Evolutionary conservation across 257 asterid species (phyloP), one percentile per base, ranked within the genome.

Genomic region (Solanum acaule): DNA sequence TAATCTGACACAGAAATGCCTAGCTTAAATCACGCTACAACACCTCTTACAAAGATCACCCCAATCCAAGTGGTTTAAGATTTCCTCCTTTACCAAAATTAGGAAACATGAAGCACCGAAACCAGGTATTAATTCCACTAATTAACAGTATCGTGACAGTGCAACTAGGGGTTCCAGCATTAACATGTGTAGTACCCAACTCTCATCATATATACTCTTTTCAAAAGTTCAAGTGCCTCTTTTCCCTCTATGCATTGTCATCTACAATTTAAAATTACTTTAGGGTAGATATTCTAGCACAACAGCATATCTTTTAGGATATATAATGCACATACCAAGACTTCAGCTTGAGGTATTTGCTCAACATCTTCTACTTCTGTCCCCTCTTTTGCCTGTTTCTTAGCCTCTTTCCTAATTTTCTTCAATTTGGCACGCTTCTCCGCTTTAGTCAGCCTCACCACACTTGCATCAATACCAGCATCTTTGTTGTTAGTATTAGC

Each of bases 341-440:
- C 98, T 63, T 93, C 95, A 56, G 94, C 98, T 87, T 94, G 99
- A 88, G 99, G 91, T 46, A 91, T 88, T 89, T 92, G 94, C 84
- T 87, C 90, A 91, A 87, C 93, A 88, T 93, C 95, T 89, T 96
- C 93, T 44, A 52, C 78, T 86, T 87, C 84, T 68, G 89, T 79
- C 31, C 33, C 86, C 33, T 89, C 98, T 88, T 94, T 97, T 4
- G 89, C 90, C 91, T 94, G 98, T 89, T 93, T 95, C 93, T 94
- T 97, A 8, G 98, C 98, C 91, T 96, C 99, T 89, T 94, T 97
- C 92, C 96, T 94, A 90, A 81, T 83, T 91, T 94, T 97, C 90
- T 97, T 97, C 29, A 71, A 34, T 91, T 97, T 94, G 37, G 93
- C 95, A 82, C 94, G 94, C 90, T 94, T 97, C 88, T 97, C 98